Evolutionary conservation across 345 rosid genomes (phyloP).

Genomic region (Capsella bursapastoris): DNA sequence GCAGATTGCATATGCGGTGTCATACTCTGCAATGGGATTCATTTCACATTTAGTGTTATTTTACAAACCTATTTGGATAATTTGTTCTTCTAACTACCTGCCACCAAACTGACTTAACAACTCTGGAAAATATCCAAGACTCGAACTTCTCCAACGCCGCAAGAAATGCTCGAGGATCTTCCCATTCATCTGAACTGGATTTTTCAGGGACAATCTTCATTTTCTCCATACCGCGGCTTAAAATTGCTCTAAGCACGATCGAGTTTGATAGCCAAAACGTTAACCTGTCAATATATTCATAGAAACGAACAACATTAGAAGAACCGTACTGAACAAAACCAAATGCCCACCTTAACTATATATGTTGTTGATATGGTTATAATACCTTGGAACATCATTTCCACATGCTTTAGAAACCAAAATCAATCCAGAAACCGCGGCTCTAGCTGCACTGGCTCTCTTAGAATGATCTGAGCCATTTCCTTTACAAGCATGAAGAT

Average conservation of each 20-base stretch:
- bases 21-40: slow-evolving; percentile 60
- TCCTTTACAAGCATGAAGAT: slow-evolving; percentile 72
- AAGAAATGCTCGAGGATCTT: slow-evolving; percentile 58
- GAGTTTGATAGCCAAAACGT: slow-evolving; percentile 95
- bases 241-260: slow-evolving; percentile 70
- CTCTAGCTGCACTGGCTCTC: slow-evolving; percentile 74
- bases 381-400: slow-evolving; percentile 82
- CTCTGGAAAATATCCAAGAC: slow-evolving; percentile 85
- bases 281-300: slow-evolving; percentile 55
- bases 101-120: slow-evolving; percentile 95
- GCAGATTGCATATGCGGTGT: slow-evolving; percentile 88
- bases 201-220: slow-evolving; percentile 30
- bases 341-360: too few relatives aligned
- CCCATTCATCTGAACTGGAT: slow-evolving; percentile 59
- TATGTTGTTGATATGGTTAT: too few relatives aligned
- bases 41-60: not conserved
- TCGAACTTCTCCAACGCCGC: slow-evolving; percentile 82
- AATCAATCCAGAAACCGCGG: slow-evolving; percentile 78
- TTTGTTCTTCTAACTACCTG: slow-evolving; percentile 53
- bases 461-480: slow-evolving; percentile 45
- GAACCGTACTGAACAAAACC: too few relatives aligned
- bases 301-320: too few relatives aligned
- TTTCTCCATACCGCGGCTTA: slow-evolving; percentile 54
- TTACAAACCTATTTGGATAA: not conserved
- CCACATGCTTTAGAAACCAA: slow-evolving; percentile 95